phyloP scores from a whole-genome alignment of 371 early-diverging fungal species.

The Circinella minor region DNA sequence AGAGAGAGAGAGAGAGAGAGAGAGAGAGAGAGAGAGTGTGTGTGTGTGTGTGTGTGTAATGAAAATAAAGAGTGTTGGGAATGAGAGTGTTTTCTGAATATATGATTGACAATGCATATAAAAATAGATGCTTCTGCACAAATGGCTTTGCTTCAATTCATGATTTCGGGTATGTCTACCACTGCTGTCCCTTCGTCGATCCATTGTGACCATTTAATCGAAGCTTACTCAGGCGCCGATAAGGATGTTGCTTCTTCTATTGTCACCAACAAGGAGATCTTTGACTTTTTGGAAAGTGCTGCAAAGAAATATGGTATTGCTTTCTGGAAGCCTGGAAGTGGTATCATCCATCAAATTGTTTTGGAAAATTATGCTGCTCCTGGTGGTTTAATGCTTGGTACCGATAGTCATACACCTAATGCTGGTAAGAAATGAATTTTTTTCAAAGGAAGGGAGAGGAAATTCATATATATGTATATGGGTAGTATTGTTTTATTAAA shows the following conservation, averaged over 20 bases:
- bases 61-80: neutral
- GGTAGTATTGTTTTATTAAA: neutral
- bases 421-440: conserved; percentile 42
- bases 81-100: neutral
- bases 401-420: conserved; percentile 82
- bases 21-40: neutral
- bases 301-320: conserved; percentile 85
- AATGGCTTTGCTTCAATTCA: conserved; percentile 94
- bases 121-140: conserved; percentile 76
- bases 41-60: neutral
- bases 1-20: neutral
- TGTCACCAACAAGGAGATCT: conserved; percentile 82
- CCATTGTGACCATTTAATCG: conserved; percentile 94
- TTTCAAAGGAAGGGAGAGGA: too few species aligned
- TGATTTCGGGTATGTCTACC: conserved; percentile 85
- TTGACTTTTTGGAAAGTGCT: conserved; percentile 81
- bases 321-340: conserved; percentile 91
- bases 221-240: conserved; percentile 78
- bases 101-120: neutral
- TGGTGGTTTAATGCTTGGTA: conserved; percentile 90
- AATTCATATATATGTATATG: neutral
- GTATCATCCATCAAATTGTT: conserved; percentile 93
- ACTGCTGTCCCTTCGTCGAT: conserved; percentile 90
- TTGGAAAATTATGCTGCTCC: conserved; percentile 95
- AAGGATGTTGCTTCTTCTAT: conserved; percentile 72